These are phyloP conservation scores for Chernovozyma aurita DNA, from an alignment of 1,139 yeast genomes.

Conservation along the genomic window DNA sequence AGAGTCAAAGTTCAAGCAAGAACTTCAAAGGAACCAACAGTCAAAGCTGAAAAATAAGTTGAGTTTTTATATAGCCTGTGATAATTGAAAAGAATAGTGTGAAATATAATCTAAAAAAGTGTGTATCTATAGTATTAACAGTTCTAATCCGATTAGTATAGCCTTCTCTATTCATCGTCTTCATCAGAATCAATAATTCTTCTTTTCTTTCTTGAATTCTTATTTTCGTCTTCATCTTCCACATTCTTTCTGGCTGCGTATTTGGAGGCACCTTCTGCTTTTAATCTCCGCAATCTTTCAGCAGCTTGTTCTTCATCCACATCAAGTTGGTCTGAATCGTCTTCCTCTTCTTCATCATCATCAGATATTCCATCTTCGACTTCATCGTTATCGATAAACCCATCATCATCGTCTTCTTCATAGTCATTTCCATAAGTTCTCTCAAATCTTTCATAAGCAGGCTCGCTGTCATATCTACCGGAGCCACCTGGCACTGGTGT, in stretches of 20 bases:
- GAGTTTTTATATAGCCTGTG: too few species aligned
- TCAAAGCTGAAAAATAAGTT: neutral
- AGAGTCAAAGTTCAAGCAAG: conserved; percentile 37
- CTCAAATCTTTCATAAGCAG: conserved; percentile 39
- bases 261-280: conserved; percentile 51
- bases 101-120: neutral
- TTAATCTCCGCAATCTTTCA: conserved; percentile 57
- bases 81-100: neutral
- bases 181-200: conserved; percentile 43
- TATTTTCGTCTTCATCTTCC: conserved; percentile 42
- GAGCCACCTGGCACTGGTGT: conserved; percentile 21
- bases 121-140: conserved; percentile 1
- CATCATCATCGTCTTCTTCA: conserved; percentile 43
- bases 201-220: conserved; percentile 32
- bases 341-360: conserved; percentile 32
- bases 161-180: conserved; percentile 23
- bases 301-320: conserved; percentile 52
- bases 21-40: neutral
- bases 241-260: conserved; percentile 47
- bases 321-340: conserved; percentile 43
- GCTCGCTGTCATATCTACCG: conserved; percentile 19
- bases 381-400: conserved; percentile 41
- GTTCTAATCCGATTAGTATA: too few species aligned
- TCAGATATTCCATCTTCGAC: conserved; percentile 50
- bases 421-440: conserved; percentile 40